These are phyloP conservation scores for Lichtheimia ramosa DNA, from an alignment of 371 early-diverging fungal species.

Conservation along the genomic window DNA sequence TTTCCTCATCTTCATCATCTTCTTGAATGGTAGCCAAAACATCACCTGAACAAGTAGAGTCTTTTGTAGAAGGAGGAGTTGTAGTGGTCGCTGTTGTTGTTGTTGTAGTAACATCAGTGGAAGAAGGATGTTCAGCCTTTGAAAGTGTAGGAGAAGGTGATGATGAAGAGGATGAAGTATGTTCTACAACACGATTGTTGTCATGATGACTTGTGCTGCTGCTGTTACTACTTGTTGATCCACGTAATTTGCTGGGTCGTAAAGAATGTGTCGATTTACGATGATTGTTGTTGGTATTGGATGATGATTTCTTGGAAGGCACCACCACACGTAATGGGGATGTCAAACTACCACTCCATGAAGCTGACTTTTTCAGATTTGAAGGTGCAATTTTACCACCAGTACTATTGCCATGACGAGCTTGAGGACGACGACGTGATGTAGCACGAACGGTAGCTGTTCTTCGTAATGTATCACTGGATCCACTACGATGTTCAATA, in stretches of 20 bases:
- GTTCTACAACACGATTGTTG: conserved; percentile 16
- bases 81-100: conserved; percentile 4
- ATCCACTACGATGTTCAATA: background rate
- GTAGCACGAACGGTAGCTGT: conserved; percentile 1
- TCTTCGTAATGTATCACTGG: background rate
- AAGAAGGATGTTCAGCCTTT: conserved; percentile 1
- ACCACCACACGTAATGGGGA: conserved; percentile 16
- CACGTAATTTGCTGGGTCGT: conserved; percentile 8
- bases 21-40: conserved; percentile 26
- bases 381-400: conserved; percentile 28
- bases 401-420: conserved; percentile 6
- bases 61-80: background rate
- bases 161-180: conserved; percentile 9
- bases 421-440: conserved; percentile 17
- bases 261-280: conserved; percentile 1
- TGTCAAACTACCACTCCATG: conserved; percentile 31
- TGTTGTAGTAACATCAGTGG: background rate
- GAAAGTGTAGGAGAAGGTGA: background rate
- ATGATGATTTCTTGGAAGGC: conserved; percentile 9
- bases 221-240: background rate
- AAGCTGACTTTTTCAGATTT: conserved; percentile 26
- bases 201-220: background rate
- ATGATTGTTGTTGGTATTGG: conserved; percentile 6
- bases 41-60: conserved; percentile 2
- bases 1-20: conserved; percentile 65